A percentile compares a stretch with the other conserved stretches of the same genome.
These are phyloP conservation scores for Trichoderma atrobrunneum DNA, from an alignment of 2,329 filamentous ascomycete genomes.

Conservation along the genomic window DNA sequence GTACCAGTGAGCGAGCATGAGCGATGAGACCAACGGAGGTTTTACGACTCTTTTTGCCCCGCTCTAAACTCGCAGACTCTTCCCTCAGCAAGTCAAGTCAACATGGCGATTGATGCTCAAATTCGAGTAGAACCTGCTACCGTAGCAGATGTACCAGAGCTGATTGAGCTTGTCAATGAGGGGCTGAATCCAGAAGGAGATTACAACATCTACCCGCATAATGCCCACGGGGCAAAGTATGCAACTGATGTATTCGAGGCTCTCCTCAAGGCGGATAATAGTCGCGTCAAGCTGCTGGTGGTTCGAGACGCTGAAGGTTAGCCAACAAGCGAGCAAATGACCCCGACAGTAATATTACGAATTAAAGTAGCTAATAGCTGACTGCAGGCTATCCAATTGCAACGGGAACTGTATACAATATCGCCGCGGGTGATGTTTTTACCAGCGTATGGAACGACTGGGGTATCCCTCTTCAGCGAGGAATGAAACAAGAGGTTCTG, in stretches of 20 bases:
- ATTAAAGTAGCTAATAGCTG: neutral
- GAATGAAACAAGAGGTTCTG: neutral
- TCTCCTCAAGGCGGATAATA: neutral
- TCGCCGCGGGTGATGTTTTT: neutral
- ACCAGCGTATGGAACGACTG: neutral
- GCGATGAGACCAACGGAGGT: neutral
- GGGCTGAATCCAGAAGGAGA: neutral
- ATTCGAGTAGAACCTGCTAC: neutral
- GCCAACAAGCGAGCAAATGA: neutral
- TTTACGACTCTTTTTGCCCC: neutral
- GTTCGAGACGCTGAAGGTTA: neutral
- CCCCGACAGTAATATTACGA: neutral
- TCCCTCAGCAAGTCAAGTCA: neutral
- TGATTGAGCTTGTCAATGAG: neutral
- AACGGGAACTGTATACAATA: neutral
- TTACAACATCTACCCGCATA: neutral
- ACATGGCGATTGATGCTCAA: neutral
- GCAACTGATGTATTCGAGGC: neutral
- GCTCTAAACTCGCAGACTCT: neutral
- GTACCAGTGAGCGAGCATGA: neutral
- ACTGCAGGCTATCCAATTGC: neutral
- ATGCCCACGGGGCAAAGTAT: neutral
- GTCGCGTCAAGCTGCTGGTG: neutral
- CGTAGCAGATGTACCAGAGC: neutral
- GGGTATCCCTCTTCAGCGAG: neutral